Evolutionary conservation across 768 basidiomycete species (phyloP).

Genomic region (Wakefieldia striispora): DNA sequence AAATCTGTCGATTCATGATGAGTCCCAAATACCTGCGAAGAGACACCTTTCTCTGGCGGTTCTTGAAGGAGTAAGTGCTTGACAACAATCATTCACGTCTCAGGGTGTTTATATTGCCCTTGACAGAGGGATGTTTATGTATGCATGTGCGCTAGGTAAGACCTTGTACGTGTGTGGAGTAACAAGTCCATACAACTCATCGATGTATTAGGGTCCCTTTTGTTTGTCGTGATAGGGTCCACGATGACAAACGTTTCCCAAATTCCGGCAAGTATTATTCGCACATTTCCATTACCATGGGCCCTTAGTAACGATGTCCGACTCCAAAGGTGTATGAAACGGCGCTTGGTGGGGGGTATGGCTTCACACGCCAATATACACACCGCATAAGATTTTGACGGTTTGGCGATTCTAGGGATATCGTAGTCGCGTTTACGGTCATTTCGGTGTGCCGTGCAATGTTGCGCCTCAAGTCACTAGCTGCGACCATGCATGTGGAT

Average conservation of each 20-base stretch:
- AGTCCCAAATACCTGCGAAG: constrained; percentile 3
- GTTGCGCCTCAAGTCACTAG: constrained; percentile 43
- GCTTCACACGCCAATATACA: background rate
- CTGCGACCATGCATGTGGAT: constrained; percentile 39
- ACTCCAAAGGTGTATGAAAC: constrained; percentile 9
- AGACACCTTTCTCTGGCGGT: constrained; percentile 8
- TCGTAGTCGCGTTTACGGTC: constrained; percentile 6
- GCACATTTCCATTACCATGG: background rate
- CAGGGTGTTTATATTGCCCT: too few species aligned
- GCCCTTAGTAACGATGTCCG: background rate
- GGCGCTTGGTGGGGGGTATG: constrained; percentile 10
- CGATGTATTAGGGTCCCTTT: constrained; percentile 10
- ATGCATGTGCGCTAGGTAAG: constrained; percentile 19
- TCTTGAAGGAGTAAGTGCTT: constrained; percentile 19
- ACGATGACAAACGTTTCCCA: background rate
- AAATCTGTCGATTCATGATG: constrained; percentile 12
- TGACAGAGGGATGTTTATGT: constrained; percentile 23
- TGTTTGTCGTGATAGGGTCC: constrained; percentile 14
- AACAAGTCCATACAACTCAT: background rate
- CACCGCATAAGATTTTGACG: background rate
- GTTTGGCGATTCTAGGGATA: background rate
- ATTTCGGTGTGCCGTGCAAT: constrained; percentile 38
- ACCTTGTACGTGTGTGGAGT: background rate
- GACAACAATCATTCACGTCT: background rate
- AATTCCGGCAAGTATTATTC: constrained; percentile 7